phyloP scores from a whole-genome alignment of 2,329 filamentous ascomycete species.

The Trematosphaeria pertusa region DNA sequence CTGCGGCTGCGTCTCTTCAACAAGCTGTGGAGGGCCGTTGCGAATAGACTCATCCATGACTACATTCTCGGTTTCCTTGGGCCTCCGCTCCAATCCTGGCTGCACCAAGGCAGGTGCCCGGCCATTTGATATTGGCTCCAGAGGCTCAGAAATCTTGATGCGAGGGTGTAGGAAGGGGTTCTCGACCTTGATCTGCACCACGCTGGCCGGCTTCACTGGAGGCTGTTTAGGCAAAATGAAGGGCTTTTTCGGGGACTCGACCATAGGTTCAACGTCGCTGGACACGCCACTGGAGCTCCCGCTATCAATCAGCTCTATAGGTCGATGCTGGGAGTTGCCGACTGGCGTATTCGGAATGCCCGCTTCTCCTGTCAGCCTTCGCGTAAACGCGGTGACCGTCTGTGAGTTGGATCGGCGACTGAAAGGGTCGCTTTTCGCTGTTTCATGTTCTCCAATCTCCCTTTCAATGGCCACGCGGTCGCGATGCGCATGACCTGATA shows the following conservation, averaged over 20 bases:
- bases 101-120: too few species aligned
- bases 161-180: not conserved
- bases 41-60: conserved; percentile 7
- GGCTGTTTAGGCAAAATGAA: not conserved
- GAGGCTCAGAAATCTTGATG: not conserved
- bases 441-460: conserved; percentile 32
- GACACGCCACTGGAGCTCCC: not conserved
- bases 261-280: not conserved
- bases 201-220: too few species aligned
- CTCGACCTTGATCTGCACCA: not conserved
- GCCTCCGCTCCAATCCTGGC: too few species aligned
- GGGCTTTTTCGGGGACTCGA: not conserved
- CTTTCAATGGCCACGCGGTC: conserved; percentile 39
- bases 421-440: conserved; percentile 39
- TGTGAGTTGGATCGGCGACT: conserved; percentile 10
- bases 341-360: not conserved
- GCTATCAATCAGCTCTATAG: not conserved
- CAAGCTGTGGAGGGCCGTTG: conserved; percentile 10
- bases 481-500: conserved; percentile 44
- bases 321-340: conserved; percentile 1
- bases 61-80: not conserved
- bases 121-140: too few species aligned
- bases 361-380: conserved; percentile 32
- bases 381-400: conserved; percentile 32
- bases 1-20: conserved; percentile 13